These are phyloP conservation scores for Fusarium pininemorale DNA, from an alignment of 2,329 filamentous ascomycete species.

Conservation along the genomic window DNA sequence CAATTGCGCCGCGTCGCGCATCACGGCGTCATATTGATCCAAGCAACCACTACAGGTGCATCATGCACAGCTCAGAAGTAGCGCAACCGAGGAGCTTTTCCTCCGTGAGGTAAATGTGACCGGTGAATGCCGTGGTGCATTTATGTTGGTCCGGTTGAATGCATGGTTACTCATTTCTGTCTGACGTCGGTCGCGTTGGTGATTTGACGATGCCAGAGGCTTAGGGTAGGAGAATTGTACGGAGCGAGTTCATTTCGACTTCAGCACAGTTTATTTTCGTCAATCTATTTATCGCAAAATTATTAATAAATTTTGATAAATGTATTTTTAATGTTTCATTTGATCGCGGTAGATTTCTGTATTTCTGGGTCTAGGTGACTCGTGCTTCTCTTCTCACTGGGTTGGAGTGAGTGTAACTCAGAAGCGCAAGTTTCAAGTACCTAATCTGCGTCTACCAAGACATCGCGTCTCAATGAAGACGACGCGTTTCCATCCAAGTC, in stretches of 20 bases:
- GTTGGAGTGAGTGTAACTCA: accelerated
- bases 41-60: neutral
- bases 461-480: too few species aligned
- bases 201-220: neutral
- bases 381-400: accelerated
- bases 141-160: neutral
- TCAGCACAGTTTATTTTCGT: too few species aligned
- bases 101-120: neutral
- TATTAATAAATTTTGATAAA: accelerated
- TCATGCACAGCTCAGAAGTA: neutral
- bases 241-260: too few species aligned
- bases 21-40: conserved; percentile 1
- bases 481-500: too few species aligned
- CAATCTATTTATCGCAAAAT: neutral
- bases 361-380: neutral
- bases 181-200: too few species aligned
- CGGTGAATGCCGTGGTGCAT: accelerated
- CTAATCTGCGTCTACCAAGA: accelerated
- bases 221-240: neutral
- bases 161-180: neutral
- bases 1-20: neutral
- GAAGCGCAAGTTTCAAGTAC: too few species aligned
- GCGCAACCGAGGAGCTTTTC: neutral
- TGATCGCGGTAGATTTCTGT: too few species aligned
- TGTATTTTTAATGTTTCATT: too few species aligned